A percentile compares a stretch with the other conserved stretches of the same genome.
Conservation (phyloP, 192 early-diverging fungal genomes). For the Entophlyctis luteolus region DNA sequence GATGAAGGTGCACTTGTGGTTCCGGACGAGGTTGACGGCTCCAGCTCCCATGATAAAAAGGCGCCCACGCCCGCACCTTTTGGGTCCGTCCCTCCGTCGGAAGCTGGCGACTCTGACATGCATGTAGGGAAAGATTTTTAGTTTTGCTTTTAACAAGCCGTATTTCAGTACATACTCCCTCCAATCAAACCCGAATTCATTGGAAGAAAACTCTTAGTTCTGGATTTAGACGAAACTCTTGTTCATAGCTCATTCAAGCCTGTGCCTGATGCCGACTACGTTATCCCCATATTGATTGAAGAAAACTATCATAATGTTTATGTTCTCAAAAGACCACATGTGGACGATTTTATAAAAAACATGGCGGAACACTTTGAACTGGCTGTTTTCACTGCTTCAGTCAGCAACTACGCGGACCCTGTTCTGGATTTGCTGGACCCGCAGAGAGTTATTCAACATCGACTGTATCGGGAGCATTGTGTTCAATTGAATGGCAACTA, state of each 20-base stretch:
- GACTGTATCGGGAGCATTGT: conserved; percentile 86
- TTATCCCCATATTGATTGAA: conserved; percentile 84
- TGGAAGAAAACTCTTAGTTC: conserved; percentile 77
- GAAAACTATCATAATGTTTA: conserved; percentile 82
- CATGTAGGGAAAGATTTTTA: neutral
- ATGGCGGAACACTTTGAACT: conserved; percentile 83
- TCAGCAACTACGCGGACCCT: conserved; percentile 89
- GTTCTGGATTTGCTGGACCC: conserved; percentile 82
- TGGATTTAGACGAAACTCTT: conserved; percentile 88
- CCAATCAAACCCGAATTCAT: conserved; percentile 59
- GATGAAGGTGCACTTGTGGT: neutral
- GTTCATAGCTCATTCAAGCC: conserved; percentile 88
- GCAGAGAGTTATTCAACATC: conserved; percentile 73
- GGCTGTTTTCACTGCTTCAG: conserved; percentile 84
- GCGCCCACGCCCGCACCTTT: neutral
- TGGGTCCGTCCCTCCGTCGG: neutral
- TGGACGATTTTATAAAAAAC: conserved; percentile 76
- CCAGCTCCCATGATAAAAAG: neutral
- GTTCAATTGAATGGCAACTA: conserved; percentile 83
- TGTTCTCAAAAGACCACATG: conserved; percentile 85
- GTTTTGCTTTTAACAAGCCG: neutral
- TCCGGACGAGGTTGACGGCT: neutral
- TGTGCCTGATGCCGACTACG: conserved; percentile 71
- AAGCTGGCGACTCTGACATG: neutral
- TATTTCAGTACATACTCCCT: conserved; percentile 37